These are phyloP conservation scores for Knoxia roxburghii DNA, from an alignment of 257 asterid species.

Conservation along the genomic window DNA sequence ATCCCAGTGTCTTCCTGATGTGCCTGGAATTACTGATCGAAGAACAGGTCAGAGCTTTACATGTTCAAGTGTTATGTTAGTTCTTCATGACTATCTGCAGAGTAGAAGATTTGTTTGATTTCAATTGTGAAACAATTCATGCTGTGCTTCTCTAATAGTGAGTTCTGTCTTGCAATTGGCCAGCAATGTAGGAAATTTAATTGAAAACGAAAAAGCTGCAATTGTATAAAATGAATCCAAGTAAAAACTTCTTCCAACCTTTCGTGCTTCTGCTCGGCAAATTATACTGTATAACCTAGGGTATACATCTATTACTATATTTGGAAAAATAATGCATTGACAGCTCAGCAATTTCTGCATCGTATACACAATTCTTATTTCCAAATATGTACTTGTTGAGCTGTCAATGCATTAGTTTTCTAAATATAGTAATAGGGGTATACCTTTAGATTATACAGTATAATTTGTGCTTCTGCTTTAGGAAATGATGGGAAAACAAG, in stretches of 20 bases:
- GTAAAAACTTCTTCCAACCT: neutral
- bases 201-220: neutral
- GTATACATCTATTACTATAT: too few species aligned
- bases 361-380: too few species aligned
- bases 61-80: neutral
- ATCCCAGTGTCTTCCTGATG: constrained; percentile 44
- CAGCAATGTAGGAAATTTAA: neutral
- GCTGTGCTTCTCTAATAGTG: neutral
- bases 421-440: too few species aligned
- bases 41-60: constrained; percentile 49
- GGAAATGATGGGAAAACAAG: neutral
- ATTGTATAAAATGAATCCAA: neutral
- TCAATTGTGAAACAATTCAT: neutral
- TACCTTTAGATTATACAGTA: too few species aligned
- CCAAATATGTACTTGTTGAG: too few species aligned
- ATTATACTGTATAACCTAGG: too few species aligned
- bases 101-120: neutral
- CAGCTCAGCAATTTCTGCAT: too few species aligned
- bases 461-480: neutral
- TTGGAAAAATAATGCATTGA: too few species aligned
- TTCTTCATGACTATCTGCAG: neutral
- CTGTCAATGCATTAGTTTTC: too few species aligned
- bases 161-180: neutral
- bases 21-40: constrained; percentile 48
- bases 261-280: too few species aligned